A percentile compares a stretch with the other conserved stretches of the same genome.
These are phyloP conservation scores for Citrus sp. DNA, from an alignment of 345 rosid species.

Conservation along the genomic window DNA sequence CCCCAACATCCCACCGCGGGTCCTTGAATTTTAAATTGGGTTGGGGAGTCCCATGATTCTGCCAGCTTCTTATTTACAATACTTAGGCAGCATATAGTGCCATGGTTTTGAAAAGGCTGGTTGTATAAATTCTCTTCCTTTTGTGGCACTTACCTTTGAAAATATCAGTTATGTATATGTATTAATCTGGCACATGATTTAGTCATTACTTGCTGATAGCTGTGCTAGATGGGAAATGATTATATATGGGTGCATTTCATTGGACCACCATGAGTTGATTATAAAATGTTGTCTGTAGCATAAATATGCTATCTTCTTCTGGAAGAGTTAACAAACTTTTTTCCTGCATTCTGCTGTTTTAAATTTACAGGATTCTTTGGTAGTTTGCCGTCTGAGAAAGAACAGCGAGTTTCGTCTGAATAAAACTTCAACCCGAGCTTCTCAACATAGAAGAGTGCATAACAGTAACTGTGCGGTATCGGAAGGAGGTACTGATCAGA, in stretches of 20 bases:
- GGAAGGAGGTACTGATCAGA: conserved; percentile 29
- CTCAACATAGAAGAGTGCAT: conserved; percentile 19
- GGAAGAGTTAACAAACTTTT: neutral
- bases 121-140: too few species aligned
- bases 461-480: conserved; percentile 15
- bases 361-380: conserved; percentile 58
- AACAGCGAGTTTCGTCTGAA: conserved; percentile 47
- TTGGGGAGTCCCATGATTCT: too few species aligned
- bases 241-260: neutral
- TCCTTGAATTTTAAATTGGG: too few species aligned
- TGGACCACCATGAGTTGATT: neutral
- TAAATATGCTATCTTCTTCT: neutral
- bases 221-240: neutral
- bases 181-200: neutral
- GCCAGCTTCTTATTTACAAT: too few species aligned
- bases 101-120: too few species aligned
- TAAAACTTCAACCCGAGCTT: conserved; percentile 23
- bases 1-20: accelerated
- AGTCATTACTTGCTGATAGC: neutral
- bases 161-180: neutral
- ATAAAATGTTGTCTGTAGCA: neutral
- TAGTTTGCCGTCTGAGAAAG: conserved; percentile 79
- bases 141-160: neutral
- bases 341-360: neutral
- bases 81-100: too few species aligned